Conservation (phyloP, 257 asterid genomes). For the Salvia splendens region DNA sequence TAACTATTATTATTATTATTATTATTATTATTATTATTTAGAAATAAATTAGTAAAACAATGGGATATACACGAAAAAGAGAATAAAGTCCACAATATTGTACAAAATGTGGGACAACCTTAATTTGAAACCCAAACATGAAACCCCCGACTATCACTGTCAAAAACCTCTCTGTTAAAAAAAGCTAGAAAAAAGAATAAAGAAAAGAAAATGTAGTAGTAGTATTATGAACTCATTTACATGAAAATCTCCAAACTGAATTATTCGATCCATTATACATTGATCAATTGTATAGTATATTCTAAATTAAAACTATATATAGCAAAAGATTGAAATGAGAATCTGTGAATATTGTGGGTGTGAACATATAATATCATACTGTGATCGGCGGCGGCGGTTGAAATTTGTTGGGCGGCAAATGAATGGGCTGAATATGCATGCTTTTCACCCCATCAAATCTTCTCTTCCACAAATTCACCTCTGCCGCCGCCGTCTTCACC, state of each 20-base stretch:
- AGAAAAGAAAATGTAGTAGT: slow-evolving; percentile 1
- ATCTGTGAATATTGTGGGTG: too few relatives aligned
- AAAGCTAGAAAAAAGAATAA: slow-evolving; percentile 32
- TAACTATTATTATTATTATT: not conserved
- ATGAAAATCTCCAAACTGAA: slow-evolving; percentile 25
- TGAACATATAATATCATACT: slow-evolving; percentile 28
- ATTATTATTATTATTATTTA: not conserved
- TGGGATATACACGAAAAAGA: not conserved
- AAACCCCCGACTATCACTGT: slow-evolving; percentile 25
- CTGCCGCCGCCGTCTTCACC: slow-evolving; percentile 52
- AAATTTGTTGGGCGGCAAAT: slow-evolving; percentile 36
- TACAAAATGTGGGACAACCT: slow-evolving; percentile 23
- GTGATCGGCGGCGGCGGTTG: slow-evolving; percentile 45
- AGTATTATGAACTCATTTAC: slow-evolving; percentile 31
- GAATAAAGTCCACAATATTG: not conserved
- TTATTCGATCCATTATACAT: slow-evolving; percentile 3
- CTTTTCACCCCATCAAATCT: slow-evolving; percentile 54
- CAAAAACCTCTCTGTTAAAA: slow-evolving; percentile 22
- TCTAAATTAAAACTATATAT: too few relatives aligned
- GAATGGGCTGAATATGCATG: slow-evolving; percentile 60
- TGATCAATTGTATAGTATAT: not conserved
- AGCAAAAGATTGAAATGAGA: too few relatives aligned
- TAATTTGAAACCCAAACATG: slow-evolving; percentile 24
- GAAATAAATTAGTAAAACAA: not conserved
- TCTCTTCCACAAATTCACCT: slow-evolving; percentile 77